Evolutionary conservation across 169 alveolate species (phyloP).

Genomic region (Babesia bigemina): DNA sequence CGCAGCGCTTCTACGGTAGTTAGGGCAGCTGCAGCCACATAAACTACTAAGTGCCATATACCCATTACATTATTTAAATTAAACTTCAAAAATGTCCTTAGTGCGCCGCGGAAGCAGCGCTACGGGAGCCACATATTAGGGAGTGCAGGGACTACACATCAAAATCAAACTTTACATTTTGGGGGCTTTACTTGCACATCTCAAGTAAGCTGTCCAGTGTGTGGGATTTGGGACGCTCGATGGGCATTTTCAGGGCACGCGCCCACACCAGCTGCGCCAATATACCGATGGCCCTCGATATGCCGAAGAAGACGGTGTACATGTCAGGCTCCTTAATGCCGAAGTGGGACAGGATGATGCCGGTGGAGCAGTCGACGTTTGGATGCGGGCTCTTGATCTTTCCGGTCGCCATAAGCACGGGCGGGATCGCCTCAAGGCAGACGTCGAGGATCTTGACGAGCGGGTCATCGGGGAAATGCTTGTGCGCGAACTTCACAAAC

Average conservation of each 20-base stretch:
- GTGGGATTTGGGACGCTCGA: conserved; percentile 68
- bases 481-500: conserved; percentile 85
- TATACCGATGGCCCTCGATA: conserved; percentile 93
- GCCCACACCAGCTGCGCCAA: conserved; percentile 82
- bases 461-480: conserved; percentile 85
- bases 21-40: neutral
- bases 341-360: conserved; percentile 88
- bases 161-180: neutral
- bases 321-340: conserved; percentile 88
- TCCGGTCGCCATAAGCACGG: conserved; percentile 75
- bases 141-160: conserved; percentile 3
- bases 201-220: conserved; percentile 44
- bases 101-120: neutral
- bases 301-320: conserved; percentile 94
- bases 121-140: neutral
- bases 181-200: conserved; percentile 22
- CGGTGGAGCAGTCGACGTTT: conserved; percentile 95
- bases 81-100: neutral
- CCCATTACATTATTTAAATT: neutral
- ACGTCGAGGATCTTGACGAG: conserved; percentile 79
- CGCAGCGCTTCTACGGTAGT: neutral
- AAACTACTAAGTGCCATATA: neutral
- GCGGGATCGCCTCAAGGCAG: conserved; percentile 64
- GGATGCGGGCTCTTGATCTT: conserved; percentile 95
- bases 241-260: conserved; percentile 64